Conservation (phyloP, 2,329 filamentous ascomycete genomes). For the Leptosphaerulina australis region DNA sequence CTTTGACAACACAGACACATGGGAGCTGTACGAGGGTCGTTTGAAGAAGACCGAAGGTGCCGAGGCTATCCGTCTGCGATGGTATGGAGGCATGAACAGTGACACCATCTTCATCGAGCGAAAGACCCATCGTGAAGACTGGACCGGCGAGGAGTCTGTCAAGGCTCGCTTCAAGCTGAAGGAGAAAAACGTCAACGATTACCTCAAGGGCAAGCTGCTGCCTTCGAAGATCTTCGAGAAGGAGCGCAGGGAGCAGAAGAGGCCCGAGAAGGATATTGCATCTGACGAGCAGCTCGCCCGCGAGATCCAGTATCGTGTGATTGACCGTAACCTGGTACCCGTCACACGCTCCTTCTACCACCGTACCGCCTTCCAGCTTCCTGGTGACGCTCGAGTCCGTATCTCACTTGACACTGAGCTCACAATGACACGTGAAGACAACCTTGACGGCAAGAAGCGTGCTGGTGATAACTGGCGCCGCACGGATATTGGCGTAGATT, state of each 20-base stretch:
- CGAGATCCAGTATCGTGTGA: constrained; percentile 91
- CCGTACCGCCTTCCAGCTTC: constrained; percentile 95
- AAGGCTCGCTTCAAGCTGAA: constrained; percentile 95
- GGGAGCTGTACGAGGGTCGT: constrained; percentile 92
- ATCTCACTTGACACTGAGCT: constrained; percentile 97
- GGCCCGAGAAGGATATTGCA: constrained; percentile 86
- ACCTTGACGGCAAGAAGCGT: constrained; percentile 78
- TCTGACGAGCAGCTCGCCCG: constrained; percentile 87
- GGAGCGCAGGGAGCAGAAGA: constrained; percentile 92
- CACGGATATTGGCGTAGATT: constrained; percentile 97
- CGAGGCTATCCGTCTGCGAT: constrained; percentile 92
- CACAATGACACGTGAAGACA: constrained; percentile 94
- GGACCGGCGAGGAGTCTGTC: constrained; percentile 98
- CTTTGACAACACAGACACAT: constrained; percentile 92
- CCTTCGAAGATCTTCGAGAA: constrained; percentile 94
- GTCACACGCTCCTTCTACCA: constrained; percentile 98
- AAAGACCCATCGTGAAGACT: constrained; percentile 98
- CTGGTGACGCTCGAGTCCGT: constrained; percentile 91
- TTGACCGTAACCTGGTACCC: constrained; percentile 84
- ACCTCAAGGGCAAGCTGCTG: constrained; percentile 80
- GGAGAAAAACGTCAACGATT: constrained; percentile 96
- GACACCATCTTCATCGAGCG: constrained; percentile 97
- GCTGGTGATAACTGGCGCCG: constrained; percentile 91
- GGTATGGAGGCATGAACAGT: constrained; percentile 96
- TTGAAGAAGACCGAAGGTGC: constrained; percentile 98